Evolutionary conservation across 108 stramenopile species (phyloP).

Genomic region (Skeletonema marinoi): DNA sequence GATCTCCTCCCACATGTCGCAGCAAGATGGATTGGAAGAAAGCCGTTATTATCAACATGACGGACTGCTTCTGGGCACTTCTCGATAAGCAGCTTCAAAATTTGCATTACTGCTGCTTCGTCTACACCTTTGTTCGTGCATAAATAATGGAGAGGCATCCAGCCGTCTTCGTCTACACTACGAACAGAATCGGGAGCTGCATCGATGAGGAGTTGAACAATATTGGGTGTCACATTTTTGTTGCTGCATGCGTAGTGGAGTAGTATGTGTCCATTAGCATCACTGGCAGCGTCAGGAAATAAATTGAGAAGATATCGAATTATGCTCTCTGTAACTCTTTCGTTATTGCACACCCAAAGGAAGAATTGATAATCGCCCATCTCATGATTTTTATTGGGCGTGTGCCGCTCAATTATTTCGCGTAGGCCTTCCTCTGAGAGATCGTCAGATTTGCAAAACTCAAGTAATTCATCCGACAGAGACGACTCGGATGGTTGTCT

Average conservation of each 20-base stretch:
- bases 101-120: not conserved
- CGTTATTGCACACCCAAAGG: too few relatives aligned
- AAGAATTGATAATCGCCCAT: too few relatives aligned
- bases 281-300: not conserved
- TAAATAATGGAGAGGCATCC: not conserved
- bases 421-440: too few relatives aligned
- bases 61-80: not conserved
- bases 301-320: not conserved
- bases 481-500: too few relatives aligned
- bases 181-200: not conserved
- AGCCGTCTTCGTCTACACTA: not conserved
- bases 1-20: not conserved
- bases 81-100: conserved; percentile 1
- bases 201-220: not conserved
- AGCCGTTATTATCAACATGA: not conserved
- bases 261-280: not conserved
- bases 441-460: too few relatives aligned
- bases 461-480: too few relatives aligned
- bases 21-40: conserved; percentile 12
- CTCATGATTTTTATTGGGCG: too few relatives aligned
- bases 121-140: not conserved
- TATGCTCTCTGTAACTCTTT: too few relatives aligned
- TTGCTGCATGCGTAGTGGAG: not conserved
- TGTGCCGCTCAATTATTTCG: too few relatives aligned
- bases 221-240: not conserved